Conservation (phyloP, 75 land plant species). For the Sequoiadendron giganteum region DNA sequence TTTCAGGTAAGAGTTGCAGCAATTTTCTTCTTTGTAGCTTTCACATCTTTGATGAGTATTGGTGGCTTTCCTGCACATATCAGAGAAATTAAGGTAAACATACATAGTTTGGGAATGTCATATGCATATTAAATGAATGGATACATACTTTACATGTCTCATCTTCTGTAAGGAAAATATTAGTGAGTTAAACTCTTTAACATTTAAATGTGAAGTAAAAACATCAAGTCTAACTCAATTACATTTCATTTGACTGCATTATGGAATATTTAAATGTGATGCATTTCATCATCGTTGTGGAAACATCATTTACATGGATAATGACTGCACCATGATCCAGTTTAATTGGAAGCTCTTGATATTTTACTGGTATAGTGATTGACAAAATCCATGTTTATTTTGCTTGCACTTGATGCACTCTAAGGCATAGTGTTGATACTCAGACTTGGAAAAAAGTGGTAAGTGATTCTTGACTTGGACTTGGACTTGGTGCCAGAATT, state of each 20-base stretch:
- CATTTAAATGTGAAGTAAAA: neutral
- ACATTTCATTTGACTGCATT: neutral
- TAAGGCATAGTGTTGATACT: neutral
- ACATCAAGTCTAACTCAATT: neutral
- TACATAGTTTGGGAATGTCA: neutral
- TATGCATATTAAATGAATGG: neutral
- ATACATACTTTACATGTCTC: neutral
- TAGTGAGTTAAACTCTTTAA: neutral
- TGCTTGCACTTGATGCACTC: neutral
- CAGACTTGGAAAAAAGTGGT: too few relatives aligned
- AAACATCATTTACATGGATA: neutral
- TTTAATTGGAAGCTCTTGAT: neutral
- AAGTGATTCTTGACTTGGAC: too few relatives aligned
- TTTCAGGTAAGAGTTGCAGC: slow-evolving; percentile 81
- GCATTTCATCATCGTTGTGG: neutral
- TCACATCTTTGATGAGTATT: slow-evolving; percentile 58
- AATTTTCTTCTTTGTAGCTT: slow-evolving; percentile 62
- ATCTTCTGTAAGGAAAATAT: neutral
- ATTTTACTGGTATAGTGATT: neutral
- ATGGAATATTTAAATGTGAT: neutral
- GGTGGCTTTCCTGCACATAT: slow-evolving; percentile 71
- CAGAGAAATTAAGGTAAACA: slow-evolving; percentile 73
- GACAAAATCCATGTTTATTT: neutral
- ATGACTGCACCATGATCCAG: neutral
- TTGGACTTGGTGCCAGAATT: too few relatives aligned